phyloP scores from a whole-genome alignment of 192 early-diverging fungal species.

The Coemansia aciculifera region DNA sequence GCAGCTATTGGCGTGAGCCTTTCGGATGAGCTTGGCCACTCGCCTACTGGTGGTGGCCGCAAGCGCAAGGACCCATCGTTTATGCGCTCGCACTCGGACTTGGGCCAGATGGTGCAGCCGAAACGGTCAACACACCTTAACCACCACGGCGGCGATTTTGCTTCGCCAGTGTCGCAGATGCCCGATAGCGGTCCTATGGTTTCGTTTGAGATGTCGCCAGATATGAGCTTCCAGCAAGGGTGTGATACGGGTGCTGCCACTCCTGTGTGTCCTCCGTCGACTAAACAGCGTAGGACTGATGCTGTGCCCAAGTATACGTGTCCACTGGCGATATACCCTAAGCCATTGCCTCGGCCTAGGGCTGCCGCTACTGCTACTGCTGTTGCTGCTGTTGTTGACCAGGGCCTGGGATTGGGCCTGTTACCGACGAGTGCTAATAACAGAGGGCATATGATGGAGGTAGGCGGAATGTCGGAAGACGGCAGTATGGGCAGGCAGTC shows the following conservation, averaged over 20 bases:
- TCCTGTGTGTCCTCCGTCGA: not conserved
- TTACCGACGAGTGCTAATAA: not conserved
- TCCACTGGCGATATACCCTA: slow-evolving; percentile 34
- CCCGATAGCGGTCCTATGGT: slow-evolving; percentile 20
- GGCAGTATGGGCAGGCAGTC: slow-evolving; percentile 17
- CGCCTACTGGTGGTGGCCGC: slow-evolving; percentile 7
- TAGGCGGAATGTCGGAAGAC: slow-evolving; percentile 18
- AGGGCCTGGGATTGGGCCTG: not conserved
- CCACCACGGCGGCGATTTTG: not conserved
- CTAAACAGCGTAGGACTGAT: not conserved
- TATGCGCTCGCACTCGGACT: slow-evolving; percentile 54
- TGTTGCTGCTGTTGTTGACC: slow-evolving; percentile 4
- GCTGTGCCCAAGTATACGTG: slow-evolving; percentile 8
- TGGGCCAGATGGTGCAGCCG: slow-evolving; percentile 33
- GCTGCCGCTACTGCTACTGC: slow-evolving; percentile 3
- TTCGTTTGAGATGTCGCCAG: slow-evolving; percentile 40
- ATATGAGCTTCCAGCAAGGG: slow-evolving; percentile 16
- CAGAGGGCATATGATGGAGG: slow-evolving; percentile 13
- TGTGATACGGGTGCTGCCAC: not conserved
- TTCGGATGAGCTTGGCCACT: not conserved
- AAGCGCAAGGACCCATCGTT: slow-evolving; percentile 55
- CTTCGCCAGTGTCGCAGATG: slow-evolving; percentile 2
- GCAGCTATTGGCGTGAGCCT: slow-evolving; percentile 12
- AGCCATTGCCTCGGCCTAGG: slow-evolving; percentile 42
- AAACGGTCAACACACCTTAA: slow-evolving; percentile 35